Conservation (phyloP, 495 filamentous ascomycete genomes). For the Amphirosellinia nigrospora region DNA sequence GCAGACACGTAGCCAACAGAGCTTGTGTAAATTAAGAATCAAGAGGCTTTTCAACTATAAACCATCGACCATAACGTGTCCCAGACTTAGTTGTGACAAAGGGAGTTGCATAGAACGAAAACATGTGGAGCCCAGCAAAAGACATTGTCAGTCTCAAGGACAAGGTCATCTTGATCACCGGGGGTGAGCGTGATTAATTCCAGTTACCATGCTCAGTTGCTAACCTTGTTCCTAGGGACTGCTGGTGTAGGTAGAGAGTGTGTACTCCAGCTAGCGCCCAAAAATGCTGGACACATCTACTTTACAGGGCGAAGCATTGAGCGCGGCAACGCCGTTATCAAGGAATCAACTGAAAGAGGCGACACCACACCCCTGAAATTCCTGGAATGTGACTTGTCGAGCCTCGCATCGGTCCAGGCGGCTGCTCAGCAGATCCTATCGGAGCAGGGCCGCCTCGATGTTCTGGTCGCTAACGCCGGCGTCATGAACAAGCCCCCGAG, state of each 20-base stretch:
- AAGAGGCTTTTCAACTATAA: no score
- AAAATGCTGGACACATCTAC: slow-evolving; percentile 31
- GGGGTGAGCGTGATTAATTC: neutral
- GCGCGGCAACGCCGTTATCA: slow-evolving; percentile 9
- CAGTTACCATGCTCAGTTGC: neutral
- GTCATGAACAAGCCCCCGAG: slow-evolving; percentile 58
- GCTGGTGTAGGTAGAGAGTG: slow-evolving; percentile 67
- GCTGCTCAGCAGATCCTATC: slow-evolving; percentile 43
- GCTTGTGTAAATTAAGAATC: no score
- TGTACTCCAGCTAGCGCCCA: slow-evolving; percentile 49
- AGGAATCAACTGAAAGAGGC: neutral
- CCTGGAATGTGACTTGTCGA: slow-evolving; percentile 45
- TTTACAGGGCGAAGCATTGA: slow-evolving; percentile 13
- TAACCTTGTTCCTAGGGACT: slow-evolving; percentile 51
- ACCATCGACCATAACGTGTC: no score
- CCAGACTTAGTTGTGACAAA: no score
- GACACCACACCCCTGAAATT: slow-evolving; percentile 28
- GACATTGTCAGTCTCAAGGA: neutral
- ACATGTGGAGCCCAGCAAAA: neutral
- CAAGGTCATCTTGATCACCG: neutral
- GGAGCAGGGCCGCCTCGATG: slow-evolving; percentile 49
- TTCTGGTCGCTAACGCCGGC: slow-evolving; percentile 70
- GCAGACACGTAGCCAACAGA: no score
- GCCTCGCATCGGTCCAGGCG: slow-evolving; percentile 45
- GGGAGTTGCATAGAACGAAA: no score